Base-by-base conservation (phyloP, 768 basidiomycete genomes). In the Suillus paluster region DNA sequence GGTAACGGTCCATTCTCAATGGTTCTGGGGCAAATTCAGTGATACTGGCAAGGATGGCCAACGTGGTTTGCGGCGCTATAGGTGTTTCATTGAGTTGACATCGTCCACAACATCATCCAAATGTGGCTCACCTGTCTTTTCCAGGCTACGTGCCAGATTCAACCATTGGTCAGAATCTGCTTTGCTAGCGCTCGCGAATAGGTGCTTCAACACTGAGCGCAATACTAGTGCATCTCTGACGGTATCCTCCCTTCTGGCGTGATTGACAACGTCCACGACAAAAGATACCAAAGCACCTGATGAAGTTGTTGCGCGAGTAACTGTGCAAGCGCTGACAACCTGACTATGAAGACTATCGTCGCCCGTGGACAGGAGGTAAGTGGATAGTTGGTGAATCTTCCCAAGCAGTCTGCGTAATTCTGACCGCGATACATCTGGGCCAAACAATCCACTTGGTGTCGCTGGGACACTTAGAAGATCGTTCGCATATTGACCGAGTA, bases 91-190 rank as follows among this genome's bases (percentile, higher is more conserved):
- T 57, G 25, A 60, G 21, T 12, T 50, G 25, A 50, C 21, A 38
- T 42, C 33, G 11, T 60, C 25, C 45, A 30, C 15, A 48, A 67
- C 12, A 34, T 15, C 54, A 23, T 44, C 30, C 58, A n/a, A n/a
- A 42, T 30, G 1, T 15, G 27, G 69, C 85, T 59, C 30, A 93
- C 95, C 84, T 62, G 76, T 78, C 64, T 80, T 83, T 69, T 92
- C 88, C 2, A 90, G 60, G 64, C 76, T 85, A 70, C 88, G 83
- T 3, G 86, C 90, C n/a, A 91, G 77, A 3, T 77, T 69, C 50
- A 97, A 72, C 94, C 97, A 97, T 45, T 81, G 70, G 63, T 95
- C 94, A 0, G 86, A 87, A 65, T 96, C 94, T 0, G 76, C 77
- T 49, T 78, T 81, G 3, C 83, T 83, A 0, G 88, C 80, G 45